These are phyloP conservation scores for Claviceps citrina DNA, from an alignment of 2,329 filamentous ascomycete species.

Conservation along the genomic window DNA sequence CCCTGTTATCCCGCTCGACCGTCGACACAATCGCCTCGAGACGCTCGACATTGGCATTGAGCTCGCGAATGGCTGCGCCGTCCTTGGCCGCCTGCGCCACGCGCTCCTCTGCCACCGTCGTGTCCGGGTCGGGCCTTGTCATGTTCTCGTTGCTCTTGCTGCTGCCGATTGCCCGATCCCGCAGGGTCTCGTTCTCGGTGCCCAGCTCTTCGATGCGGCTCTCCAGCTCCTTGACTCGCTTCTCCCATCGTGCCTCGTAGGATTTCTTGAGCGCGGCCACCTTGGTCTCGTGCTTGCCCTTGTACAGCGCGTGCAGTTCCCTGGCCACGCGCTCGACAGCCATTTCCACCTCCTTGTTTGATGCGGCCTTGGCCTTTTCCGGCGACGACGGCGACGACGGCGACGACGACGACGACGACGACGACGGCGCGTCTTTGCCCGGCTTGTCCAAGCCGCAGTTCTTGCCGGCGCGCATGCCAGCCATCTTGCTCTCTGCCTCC, in stretches of 20 bases:
- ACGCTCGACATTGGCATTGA: constrained; percentile 60
- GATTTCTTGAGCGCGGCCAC: constrained; percentile 75
- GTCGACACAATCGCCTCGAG: constrained; percentile 57
- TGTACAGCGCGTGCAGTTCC: constrained; percentile 85
- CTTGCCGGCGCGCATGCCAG: constrained; percentile 53
- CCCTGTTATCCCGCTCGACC: constrained; percentile 53
- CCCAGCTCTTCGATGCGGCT: constrained; percentile 50
- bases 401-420: too few species aligned
- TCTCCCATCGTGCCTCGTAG: constrained; percentile 79
- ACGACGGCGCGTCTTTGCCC: constrained; percentile 14
- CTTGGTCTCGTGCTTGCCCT: constrained; percentile 93
- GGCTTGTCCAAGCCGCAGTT: constrained; percentile 20
- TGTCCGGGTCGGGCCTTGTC: constrained; percentile 38
- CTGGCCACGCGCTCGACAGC: constrained; percentile 84
- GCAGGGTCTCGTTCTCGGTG: constrained; percentile 62
- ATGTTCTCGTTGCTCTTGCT: too few species aligned
- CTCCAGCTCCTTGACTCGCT: constrained; percentile 69
- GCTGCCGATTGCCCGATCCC: too few species aligned
- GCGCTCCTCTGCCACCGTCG: constrained; percentile 32
- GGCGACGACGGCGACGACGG: too few species aligned
- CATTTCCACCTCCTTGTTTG: constrained; percentile 56
- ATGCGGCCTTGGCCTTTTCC: constrained; percentile 21
- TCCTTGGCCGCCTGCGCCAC: constrained; percentile 46
- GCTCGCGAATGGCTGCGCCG: constrained; percentile 49
- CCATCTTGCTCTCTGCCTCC: constrained; percentile 61